phyloP scores from a whole-genome alignment of 164 flowering plant genomes.

The Nymphaea thermarum region DNA sequence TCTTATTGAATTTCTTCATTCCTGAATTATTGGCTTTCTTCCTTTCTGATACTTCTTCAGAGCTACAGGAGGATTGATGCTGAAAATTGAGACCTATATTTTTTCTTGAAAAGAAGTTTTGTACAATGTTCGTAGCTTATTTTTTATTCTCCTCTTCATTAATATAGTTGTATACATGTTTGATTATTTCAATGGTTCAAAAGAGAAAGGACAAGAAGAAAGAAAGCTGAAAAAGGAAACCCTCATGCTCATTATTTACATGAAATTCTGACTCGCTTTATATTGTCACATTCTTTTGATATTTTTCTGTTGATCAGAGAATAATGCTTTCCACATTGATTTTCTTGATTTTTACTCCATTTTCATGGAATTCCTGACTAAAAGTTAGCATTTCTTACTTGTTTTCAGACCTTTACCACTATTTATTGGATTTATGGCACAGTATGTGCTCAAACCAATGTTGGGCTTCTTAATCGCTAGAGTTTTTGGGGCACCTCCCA shows the following conservation, averaged over 20 bases:
- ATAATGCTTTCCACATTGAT: background rate
- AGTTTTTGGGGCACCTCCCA: conserved; percentile 51
- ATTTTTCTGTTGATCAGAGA: background rate
- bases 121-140: too few relatives aligned
- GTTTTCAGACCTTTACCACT: conserved; percentile 83
- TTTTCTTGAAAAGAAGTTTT: too few relatives aligned
- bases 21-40: background rate
- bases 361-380: background rate
- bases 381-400: background rate
- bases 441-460: conserved; percentile 69
- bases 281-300: background rate
- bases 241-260: too few relatives aligned
- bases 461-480: conserved; percentile 69
- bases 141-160: too few relatives aligned
- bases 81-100: too few relatives aligned
- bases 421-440: conserved; percentile 73
- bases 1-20: background rate
- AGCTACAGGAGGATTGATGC: background rate
- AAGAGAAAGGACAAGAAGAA: background rate
- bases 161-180: too few relatives aligned
- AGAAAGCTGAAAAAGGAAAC: too few relatives aligned
- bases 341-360: too few relatives aligned
- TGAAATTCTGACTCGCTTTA: background rate
- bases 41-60: background rate
- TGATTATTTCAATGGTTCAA: background rate